Base-by-base conservation (phyloP, 176 grass and related monocot species). In the Saccharum officinarum region DNA sequence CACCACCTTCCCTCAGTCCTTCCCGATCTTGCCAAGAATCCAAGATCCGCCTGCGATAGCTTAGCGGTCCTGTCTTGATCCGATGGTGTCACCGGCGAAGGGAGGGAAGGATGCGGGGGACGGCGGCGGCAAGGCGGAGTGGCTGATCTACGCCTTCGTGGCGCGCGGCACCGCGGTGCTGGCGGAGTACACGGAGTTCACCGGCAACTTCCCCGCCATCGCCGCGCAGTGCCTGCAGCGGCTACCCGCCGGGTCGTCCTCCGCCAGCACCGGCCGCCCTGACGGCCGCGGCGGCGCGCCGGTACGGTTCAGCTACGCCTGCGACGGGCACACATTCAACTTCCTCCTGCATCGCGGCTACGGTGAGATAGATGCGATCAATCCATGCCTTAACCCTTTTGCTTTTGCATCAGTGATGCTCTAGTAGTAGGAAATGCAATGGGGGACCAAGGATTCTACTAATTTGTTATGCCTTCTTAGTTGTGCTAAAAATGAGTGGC, bases 141-240 rank as follows among this genome's bases (percentile, higher is more conserved):
- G 95, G 91, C 85, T 95, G 66, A 98, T 98, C 84, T 98, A 98
- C 73, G 89, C 92, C 23, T 98, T 98, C 92, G 95, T 95, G 45
- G 91, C 95, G 71, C 89, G 95, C 79, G 95, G 95, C 55, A 98
- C 89, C 23, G 87, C 94, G 23, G 95, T 98, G 66, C 80, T 98
- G 57, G 87, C 92, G 26, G 95, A 98, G 87, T 95, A 98, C 89
- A 98, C 95, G 12, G 95, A 98, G 85, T 95, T 87, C 85, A 98
- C 95, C 42, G 95, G 95, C 13, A 98, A 95, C 86, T 98, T 98
- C 68, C 91, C 95, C 44, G 89, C 92, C 54, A 93, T 98, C 71
- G 92, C 95, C 0, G 80, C 84, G 54, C 92, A 90, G 78, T 98
- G 95, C 82, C 89, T 98, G 72, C 92, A 95, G 72, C 90, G 94